Percentiles rank a stretch among this genome's conserved stretches.
phyloP scores from a whole-genome alignment of 2,329 filamentous ascomycete genomes.

The Tolypocladium paradoxum region DNA sequence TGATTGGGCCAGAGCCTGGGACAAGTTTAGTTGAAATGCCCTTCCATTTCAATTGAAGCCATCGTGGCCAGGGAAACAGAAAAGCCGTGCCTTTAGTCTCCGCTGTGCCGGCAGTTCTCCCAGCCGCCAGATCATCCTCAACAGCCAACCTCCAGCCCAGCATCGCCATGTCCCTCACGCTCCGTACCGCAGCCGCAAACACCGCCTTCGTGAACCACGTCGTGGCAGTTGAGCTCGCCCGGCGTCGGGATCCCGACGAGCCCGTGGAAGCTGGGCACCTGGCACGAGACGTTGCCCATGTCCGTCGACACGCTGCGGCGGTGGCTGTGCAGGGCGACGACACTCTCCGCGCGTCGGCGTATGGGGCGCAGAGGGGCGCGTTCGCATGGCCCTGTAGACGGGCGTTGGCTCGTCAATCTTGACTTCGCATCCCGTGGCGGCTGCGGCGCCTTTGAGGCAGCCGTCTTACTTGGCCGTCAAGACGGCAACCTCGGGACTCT shows the following conservation, averaged over 20 bases:
- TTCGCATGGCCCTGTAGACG: not conserved
- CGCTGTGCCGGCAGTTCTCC: too few species aligned
- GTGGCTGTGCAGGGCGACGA: slow-evolving; percentile 12
- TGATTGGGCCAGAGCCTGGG: too few species aligned
- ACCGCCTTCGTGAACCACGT: slow-evolving; percentile 25
- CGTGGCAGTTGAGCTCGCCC: slow-evolving; percentile 19
- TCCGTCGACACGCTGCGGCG: slow-evolving; percentile 27
- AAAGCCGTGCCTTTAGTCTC: too few species aligned
- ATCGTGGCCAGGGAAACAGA: too few species aligned
- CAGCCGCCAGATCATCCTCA: slow-evolving; percentile 14
- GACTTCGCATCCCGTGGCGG: not conserved
- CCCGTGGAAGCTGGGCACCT: slow-evolving; percentile 33
- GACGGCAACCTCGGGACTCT: not conserved
- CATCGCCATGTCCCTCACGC: slow-evolving; percentile 25
- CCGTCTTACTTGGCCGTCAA: not conserved
- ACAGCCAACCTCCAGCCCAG: slow-evolving; percentile 15
- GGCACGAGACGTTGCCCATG: slow-evolving; percentile 36
- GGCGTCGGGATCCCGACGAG: slow-evolving; percentile 29
- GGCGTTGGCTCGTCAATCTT: not conserved
- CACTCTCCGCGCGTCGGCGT: not conserved
- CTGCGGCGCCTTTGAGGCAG: not conserved
- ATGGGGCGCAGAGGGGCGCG: not conserved
- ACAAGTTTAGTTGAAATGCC: too few species aligned
- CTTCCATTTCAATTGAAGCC: too few species aligned
- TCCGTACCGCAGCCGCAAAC: slow-evolving; percentile 15